These are phyloP conservation scores for Chlamydomonas urium DNA, from an alignment of 139 green algal species.

Conservation along the genomic window DNA sequence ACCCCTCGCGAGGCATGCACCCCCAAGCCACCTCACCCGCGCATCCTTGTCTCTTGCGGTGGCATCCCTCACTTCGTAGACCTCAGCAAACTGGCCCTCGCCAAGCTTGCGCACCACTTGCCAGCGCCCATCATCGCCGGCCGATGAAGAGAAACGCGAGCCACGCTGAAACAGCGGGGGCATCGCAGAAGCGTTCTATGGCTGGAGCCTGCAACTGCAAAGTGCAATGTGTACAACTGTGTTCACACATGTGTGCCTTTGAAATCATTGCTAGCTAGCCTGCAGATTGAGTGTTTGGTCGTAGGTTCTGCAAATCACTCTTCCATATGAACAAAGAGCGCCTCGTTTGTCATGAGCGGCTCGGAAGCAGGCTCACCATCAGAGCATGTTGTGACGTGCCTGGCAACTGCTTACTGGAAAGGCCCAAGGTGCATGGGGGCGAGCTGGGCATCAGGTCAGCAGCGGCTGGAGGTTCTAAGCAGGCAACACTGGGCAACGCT, in stretches of 20 bases:
- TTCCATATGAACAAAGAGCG: too few species aligned
- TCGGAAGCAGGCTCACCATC: too few species aligned
- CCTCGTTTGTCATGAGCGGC: too few species aligned
- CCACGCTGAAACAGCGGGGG: constrained; percentile 23
- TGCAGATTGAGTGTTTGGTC: too few species aligned
- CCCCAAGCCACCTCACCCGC: background rate
- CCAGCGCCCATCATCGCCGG: constrained; percentile 31
- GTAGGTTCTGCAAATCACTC: too few species aligned
- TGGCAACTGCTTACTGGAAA: too few species aligned
- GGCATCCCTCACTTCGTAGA: constrained; percentile 58
- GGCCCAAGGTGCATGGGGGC: too few species aligned
- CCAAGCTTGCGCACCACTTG: constrained; percentile 55
- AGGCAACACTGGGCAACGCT: too few species aligned
- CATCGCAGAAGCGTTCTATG: background rate
- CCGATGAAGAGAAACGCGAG: constrained; percentile 2
- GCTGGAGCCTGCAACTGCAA: background rate
- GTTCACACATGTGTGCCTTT: background rate
- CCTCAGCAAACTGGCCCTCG: constrained; percentile 73
- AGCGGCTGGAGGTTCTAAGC: too few species aligned
- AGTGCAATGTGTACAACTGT: background rate
- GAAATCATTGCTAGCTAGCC: too few species aligned
- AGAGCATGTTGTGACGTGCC: too few species aligned
- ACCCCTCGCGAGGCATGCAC: background rate
- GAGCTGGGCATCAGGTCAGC: too few species aligned
- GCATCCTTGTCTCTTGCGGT: constrained; percentile 19